These are phyloP conservation scores for Colletotrichum chrysophilum DNA, from an alignment of 2,329 filamentous ascomycete genomes.

Conservation along the genomic window DNA sequence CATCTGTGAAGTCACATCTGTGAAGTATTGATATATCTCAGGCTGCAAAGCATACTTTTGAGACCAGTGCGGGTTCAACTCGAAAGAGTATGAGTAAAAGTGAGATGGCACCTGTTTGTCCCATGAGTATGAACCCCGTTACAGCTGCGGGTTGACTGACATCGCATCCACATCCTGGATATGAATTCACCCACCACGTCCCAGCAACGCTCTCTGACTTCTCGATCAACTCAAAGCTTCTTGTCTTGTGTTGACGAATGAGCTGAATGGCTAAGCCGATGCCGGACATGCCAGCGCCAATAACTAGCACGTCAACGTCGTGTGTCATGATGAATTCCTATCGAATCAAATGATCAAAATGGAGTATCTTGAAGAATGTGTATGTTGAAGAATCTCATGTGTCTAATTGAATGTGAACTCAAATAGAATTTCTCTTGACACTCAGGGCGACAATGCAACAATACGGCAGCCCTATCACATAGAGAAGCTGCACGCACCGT, in stretches of 20 bases:
- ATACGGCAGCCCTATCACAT: background rate
- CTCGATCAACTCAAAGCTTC: background rate
- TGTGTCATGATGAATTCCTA: background rate
- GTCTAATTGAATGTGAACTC: background rate
- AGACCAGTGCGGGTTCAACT: slow-evolving; percentile 43
- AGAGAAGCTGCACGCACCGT: background rate
- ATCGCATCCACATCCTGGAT: background rate
- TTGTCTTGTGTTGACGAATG: background rate
- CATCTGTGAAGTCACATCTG: slow-evolving; percentile 14
- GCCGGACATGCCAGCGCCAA: background rate
- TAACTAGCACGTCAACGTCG: background rate
- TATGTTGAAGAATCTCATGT: rapidly evolving
- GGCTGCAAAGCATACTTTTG: slow-evolving; percentile 34
- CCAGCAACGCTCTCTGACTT: background rate
- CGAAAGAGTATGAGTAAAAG: slow-evolving; percentile 48
- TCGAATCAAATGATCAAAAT: background rate
- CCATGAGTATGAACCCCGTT: background rate
- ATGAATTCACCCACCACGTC: background rate
- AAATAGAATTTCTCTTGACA: background rate
- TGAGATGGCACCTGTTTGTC: slow-evolving; percentile 14
- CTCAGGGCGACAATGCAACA: background rate
- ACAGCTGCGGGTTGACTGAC: background rate
- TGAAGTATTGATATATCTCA: slow-evolving; percentile 36
- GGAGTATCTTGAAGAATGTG: rapidly evolving
- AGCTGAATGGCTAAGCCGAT: background rate